phyloP scores from a whole-genome alignment of 2,329 filamentous ascomycete species.

The Zymoseptoria ardabiliae region DNA sequence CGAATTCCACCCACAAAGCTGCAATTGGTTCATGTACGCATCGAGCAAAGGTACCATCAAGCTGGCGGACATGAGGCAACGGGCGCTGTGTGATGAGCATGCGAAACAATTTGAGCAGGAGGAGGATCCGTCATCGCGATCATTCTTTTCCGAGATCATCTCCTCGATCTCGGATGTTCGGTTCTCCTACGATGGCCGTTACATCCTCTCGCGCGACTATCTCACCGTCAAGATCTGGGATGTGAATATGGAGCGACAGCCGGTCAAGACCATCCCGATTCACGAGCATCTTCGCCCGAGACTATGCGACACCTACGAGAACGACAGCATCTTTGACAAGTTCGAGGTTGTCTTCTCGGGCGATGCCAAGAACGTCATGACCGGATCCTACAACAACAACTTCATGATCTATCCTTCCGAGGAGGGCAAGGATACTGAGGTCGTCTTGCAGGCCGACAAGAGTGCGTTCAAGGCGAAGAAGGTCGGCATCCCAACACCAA shows the following conservation, averaged over 20 bases:
- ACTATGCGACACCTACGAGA: constrained; percentile 97
- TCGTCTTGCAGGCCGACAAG: constrained; percentile 96
- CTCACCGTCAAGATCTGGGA: constrained; percentile 99
- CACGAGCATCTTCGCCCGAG: constrained; percentile 92
- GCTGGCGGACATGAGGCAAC: constrained; percentile 95
- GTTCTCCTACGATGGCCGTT: constrained; percentile 91
- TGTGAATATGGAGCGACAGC: constrained; percentile 96
- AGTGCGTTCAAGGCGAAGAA: constrained; percentile 99
- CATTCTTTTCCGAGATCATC: constrained; percentile 99
- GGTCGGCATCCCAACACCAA: constrained; percentile 93
- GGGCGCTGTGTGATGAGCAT: constrained; percentile 90
- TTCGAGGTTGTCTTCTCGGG: constrained; percentile 99
- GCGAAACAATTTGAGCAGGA: constrained; percentile 98
- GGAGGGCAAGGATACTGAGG: constrained; percentile 90
- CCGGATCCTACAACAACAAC: constrained; percentile 99
- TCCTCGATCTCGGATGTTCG: constrained; percentile 98
- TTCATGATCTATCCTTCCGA: constrained; percentile 99
- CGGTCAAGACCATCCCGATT: constrained; percentile 96
- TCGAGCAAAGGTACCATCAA: constrained; percentile 99
- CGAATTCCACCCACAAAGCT: constrained; percentile 93
- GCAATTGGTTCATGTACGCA: constrained; percentile 99
- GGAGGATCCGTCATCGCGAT: constrained; percentile 91
- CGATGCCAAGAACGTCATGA: constrained; percentile 98
- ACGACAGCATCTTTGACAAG: constrained; percentile 99
- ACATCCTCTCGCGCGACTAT: constrained; percentile 96